Percentiles rank a stretch among this genome's conserved stretches.
Conservation (phyloP, 495 filamentous ascomycete species). For the Letharia columbiana region DNA sequence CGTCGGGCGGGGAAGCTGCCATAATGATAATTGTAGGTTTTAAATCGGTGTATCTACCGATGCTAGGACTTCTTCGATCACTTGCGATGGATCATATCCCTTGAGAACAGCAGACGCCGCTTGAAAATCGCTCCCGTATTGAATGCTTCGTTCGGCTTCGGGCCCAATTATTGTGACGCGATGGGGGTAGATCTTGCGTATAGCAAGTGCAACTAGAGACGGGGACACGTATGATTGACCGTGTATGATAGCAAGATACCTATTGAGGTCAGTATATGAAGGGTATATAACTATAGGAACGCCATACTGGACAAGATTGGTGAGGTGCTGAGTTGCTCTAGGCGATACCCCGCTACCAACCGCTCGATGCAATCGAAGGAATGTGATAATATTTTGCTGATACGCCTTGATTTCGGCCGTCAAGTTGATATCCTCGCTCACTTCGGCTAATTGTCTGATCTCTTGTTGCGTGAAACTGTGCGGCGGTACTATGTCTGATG, state of each 20-base stretch:
- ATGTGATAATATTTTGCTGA: conserved; percentile 73
- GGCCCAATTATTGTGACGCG: conserved; percentile 59
- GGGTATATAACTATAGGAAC: background rate
- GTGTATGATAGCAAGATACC: conserved; percentile 73
- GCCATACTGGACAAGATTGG: conserved; percentile 51
- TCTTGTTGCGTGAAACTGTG: conserved; percentile 27
- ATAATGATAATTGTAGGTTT: background rate
- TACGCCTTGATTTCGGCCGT: conserved; percentile 68
- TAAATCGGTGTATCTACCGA: conserved; percentile 63
- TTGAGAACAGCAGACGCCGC: conserved; percentile 59
- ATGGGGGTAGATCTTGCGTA: conserved; percentile 84
- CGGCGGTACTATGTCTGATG: background rate
- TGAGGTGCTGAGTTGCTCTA: conserved; percentile 67
- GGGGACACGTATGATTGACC: conserved; percentile 75
- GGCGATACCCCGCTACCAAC: conserved; percentile 71
- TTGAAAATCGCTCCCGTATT: conserved; percentile 77
- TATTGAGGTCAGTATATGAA: conserved; percentile 21
- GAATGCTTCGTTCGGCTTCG: conserved; percentile 74
- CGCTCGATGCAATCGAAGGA: conserved; percentile 77
- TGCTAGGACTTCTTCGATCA: conserved; percentile 74
- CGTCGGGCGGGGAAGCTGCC: background rate
- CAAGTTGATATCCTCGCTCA: conserved; percentile 36
- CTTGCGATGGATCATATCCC: conserved; percentile 61
- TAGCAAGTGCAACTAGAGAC: conserved; percentile 71
- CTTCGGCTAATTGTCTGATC: conserved; percentile 35